Percentiles rank a stretch among this genome's conserved stretches.
Conservation (phyloP, 306 rosid species). For the Dryas drummondii region DNA sequence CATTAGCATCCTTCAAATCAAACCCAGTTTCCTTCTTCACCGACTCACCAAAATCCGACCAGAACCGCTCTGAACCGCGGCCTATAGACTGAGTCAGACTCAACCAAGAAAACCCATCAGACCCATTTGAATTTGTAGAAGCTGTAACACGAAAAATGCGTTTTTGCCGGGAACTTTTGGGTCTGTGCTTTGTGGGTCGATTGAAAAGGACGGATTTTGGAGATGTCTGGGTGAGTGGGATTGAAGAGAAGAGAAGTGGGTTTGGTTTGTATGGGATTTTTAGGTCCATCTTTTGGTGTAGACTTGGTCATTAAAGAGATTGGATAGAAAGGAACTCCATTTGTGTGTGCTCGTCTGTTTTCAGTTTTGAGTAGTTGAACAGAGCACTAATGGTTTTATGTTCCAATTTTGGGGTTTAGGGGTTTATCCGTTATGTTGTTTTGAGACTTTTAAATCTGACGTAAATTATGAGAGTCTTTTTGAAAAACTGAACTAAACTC, state of each 20-base stretch:
- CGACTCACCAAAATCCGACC: conserved; percentile 56
- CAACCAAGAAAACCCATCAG: conserved; percentile 55
- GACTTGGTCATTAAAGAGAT: conserved; percentile 13
- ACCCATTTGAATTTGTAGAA: conserved; percentile 46
- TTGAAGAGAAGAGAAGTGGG: conserved; percentile 50
- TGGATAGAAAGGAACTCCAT: not conserved
- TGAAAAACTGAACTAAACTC: too few relatives aligned
- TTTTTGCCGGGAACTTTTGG: conserved; percentile 35
- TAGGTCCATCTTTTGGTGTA: conserved; percentile 46
- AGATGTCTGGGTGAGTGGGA: conserved; percentile 30
- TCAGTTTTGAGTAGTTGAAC: not conserved
- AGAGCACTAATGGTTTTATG: not conserved
- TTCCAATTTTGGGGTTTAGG: conserved; percentile 3
- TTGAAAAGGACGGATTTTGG: conserved; percentile 39
- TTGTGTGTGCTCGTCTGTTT: not conserved
- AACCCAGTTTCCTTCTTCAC: conserved; percentile 78
- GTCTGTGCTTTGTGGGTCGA: conserved; percentile 29
- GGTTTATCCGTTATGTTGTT: conserved; percentile 12
- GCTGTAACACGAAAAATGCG: conserved; percentile 56
- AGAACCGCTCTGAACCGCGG: conserved; percentile 68
- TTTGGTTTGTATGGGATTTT: conserved; percentile 35
- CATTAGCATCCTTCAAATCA: conserved; percentile 52
- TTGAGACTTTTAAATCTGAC: too few relatives aligned
- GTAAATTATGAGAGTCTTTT: too few relatives aligned
- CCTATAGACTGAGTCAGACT: conserved; percentile 43